Evolutionary conservation across 2,329 filamentous ascomycete genomes (phyloP).

Genomic region (Gaeumannomyces sp.): DNA sequence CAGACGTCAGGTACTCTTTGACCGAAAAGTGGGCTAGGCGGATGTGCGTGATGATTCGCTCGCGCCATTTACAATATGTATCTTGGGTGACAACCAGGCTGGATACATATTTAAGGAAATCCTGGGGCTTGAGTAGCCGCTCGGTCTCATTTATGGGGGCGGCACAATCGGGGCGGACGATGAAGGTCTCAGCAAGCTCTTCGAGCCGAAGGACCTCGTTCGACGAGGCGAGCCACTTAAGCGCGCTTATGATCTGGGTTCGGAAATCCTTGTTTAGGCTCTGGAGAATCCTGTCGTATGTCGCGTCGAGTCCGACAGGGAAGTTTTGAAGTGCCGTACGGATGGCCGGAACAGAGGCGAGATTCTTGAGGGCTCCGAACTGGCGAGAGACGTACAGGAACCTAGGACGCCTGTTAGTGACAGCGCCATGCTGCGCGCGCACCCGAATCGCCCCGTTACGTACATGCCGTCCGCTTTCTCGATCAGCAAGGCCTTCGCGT

Average conservation of each 20-base stretch:
- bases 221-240: background rate
- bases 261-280: background rate
- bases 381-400: background rate
- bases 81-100: background rate
- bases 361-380: background rate
- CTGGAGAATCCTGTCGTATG: background rate
- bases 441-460: background rate
- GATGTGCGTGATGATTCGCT: background rate
- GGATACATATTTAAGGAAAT: background rate
- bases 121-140: background rate
- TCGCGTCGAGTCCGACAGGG: background rate
- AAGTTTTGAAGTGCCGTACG: background rate
- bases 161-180: background rate
- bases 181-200: background rate
- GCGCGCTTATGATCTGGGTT: background rate
- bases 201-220: background rate
- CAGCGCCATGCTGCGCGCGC: background rate
- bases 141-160: background rate
- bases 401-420: background rate
- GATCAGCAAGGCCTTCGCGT: background rate
- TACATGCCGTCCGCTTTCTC: slow-evolving; percentile 2
- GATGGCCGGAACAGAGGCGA: background rate
- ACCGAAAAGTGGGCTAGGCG: background rate
- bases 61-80: too few relatives aligned
- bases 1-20: background rate